phyloP scores from a whole-genome alignment of 352 stramenopile genomes.

The Saprolegnia diclina region DNA sequence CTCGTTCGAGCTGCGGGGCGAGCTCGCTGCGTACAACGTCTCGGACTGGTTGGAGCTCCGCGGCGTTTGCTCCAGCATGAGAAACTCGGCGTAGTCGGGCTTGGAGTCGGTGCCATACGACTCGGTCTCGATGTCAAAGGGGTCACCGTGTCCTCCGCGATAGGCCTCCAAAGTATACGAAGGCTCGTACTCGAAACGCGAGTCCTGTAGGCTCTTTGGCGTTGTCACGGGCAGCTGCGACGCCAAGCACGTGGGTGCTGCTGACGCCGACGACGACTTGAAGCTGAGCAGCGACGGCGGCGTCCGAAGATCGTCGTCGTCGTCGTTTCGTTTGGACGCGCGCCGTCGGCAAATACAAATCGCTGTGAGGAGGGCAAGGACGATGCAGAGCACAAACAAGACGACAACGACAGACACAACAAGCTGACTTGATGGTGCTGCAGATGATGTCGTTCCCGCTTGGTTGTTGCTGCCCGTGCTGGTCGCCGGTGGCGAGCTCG shows the following conservation, averaged over 20 bases:
- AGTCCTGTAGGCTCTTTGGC: background rate
- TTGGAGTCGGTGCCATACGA: conserved; percentile 1
- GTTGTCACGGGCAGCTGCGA: background rate
- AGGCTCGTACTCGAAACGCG: background rate
- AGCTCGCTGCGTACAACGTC: background rate
- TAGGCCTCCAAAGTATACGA: background rate
- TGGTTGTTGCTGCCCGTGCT: background rate
- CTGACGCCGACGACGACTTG: background rate
- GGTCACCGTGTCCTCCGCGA: background rate
- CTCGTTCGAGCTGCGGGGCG: background rate
- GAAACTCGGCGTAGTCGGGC: background rate
- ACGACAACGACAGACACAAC: background rate
- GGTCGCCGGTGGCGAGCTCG: background rate
- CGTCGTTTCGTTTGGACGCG: background rate
- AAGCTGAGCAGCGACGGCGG: background rate
- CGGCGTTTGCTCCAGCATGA: conserved; percentile 1
- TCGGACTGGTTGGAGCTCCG: background rate
- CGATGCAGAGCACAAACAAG: background rate
- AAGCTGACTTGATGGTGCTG: no score
- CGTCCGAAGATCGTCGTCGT: background rate
- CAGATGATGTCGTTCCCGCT: background rate
- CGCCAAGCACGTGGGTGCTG: background rate
- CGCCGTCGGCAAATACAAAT: background rate
- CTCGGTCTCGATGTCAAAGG: background rate
- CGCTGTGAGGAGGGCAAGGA: background rate